Percentiles rank a stretch among this genome's conserved stretches.
Evolutionary conservation across 805 yeast species (phyloP).

Genomic region (Pichia manshurica): DNA sequence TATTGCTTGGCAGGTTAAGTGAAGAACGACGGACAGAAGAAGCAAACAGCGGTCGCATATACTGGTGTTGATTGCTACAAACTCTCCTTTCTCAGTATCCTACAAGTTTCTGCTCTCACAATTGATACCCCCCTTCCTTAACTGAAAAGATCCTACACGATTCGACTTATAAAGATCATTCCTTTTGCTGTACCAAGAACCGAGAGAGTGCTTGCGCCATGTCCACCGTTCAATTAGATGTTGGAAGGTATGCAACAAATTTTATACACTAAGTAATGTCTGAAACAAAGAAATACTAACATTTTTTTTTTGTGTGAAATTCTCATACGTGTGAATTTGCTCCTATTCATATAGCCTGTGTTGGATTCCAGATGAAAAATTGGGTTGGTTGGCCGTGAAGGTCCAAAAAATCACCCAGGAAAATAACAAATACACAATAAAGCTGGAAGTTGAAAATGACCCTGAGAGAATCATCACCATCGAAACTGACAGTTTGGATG

Average conservation of each 20-base stretch:
- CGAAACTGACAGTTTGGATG: conserved; percentile 43
- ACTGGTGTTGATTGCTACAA: too few relatives aligned
- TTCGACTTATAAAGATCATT: too few relatives aligned
- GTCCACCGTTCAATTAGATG: conserved; percentile 11
- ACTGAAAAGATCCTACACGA: too few relatives aligned
- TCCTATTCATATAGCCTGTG: conserved; percentile 45
- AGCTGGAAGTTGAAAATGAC: conserved; percentile 46
- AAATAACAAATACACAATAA: conserved; percentile 42
- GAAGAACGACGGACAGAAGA: too few relatives aligned
- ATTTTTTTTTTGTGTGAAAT: background rate
- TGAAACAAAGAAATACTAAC: background rate
- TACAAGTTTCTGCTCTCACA: too few relatives aligned
- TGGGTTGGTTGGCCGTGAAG: conserved; percentile 73
- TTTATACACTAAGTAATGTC: background rate
- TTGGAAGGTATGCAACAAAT: conserved; percentile 10
- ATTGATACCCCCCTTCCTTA: too few relatives aligned
- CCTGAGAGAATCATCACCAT: conserved; percentile 40
- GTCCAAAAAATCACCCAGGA: conserved; percentile 40
- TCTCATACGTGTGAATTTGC: background rate
- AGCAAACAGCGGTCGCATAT: too few relatives aligned
- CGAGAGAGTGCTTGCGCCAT: background rate
- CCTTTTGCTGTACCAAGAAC: too few relatives aligned
- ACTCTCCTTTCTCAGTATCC: too few relatives aligned
- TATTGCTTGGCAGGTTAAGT: too few relatives aligned
- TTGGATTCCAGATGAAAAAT: conserved; percentile 71